Percentiles rank a stretch among this genome's conserved stretches.
Conservation (phyloP, 345 rosid genomes). For the Arabidopsis thaliana region TAIR10.1 NC_003076.8:14568001-14568500, state of each 20-base stretch:
- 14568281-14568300: neutral
- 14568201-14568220: neutral
- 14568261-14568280: neutral
- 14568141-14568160: neutral
- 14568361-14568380: neutral
- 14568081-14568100: neutral
- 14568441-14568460: neutral
- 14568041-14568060: slow-evolving; percentile 16
- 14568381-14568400: neutral
- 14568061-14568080: neutral
- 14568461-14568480: neutral
- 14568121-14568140: neutral
- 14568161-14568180: neutral
- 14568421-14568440: slow-evolving; percentile 5
- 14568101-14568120: neutral
- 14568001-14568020: neutral
- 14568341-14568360: neutral
- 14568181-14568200: neutral
- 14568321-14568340: neutral
- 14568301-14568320: neutral
- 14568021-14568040: neutral
- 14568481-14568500: too few relatives aligned
- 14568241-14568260: neutral
- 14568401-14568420: neutral
- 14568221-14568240: neutral